Conservation (phyloP, 1,284 basidiomycete species). For the Naganishia albida region DNA sequence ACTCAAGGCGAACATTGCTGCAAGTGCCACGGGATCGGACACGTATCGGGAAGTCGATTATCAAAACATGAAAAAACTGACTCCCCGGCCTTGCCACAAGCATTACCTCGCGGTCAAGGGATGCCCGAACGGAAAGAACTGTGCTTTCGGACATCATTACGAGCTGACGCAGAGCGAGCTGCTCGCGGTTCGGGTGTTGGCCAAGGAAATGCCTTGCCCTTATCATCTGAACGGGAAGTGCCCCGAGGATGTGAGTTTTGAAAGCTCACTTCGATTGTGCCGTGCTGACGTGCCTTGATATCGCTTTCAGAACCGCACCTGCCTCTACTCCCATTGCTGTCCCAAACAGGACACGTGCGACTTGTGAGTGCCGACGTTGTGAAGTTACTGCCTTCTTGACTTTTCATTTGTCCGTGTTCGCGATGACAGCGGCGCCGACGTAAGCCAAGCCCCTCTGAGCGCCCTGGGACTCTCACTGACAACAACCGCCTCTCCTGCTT, state of each 20-base stretch:
- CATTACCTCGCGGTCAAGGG: conserved; percentile 29
- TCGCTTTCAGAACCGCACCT: conserved; percentile 14
- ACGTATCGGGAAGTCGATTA: conserved; percentile 16
- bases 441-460: not conserved
- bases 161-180: conserved; percentile 30
- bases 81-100: conserved; percentile 32
- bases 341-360: conserved; percentile 16
- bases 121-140: conserved; percentile 13
- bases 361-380: conserved; percentile 4
- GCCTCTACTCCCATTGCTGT: conserved; percentile 29
- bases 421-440: conserved; percentile 6
- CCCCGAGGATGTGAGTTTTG: conserved; percentile 7
- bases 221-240: conserved; percentile 27
- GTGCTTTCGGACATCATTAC: conserved; percentile 32
- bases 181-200: conserved; percentile 27
- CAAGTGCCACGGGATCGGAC: not conserved
- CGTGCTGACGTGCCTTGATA: not conserved
- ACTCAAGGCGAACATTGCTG: not conserved
- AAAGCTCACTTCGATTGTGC: not conserved
- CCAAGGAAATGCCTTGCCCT: conserved; percentile 32
- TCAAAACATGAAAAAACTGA: conserved; percentile 34
- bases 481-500: not conserved
- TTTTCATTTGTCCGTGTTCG: not conserved
- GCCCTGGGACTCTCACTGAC: not conserved
- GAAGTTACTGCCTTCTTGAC: not conserved